phyloP scores from a whole-genome alignment of 2,329 filamentous ascomycete species.

The Arthrobotrys iridis region DNA sequence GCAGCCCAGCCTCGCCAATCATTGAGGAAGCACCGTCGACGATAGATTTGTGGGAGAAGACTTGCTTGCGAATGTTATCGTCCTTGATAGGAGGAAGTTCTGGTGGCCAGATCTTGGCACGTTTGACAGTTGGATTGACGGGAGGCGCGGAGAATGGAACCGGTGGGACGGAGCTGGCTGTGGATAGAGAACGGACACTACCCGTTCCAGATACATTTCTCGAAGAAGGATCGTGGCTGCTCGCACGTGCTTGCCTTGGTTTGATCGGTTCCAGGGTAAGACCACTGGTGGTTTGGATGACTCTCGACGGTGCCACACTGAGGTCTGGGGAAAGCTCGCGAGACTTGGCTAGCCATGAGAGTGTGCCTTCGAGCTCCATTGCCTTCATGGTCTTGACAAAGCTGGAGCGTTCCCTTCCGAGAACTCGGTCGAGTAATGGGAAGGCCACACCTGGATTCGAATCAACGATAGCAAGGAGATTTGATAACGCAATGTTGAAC shows the following conservation, averaged over 20 bases:
- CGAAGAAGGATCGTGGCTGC: slow-evolving; percentile 7
- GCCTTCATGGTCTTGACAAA: slow-evolving; percentile 64
- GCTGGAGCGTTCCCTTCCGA: slow-evolving; percentile 55
- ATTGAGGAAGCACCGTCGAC: slow-evolving; percentile 56
- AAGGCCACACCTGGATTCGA: slow-evolving; percentile 14
- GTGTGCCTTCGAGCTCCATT: slow-evolving; percentile 64
- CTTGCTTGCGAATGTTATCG: slow-evolving; percentile 55
- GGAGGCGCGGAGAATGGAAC: slow-evolving; percentile 45
- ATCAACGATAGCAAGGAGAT: slow-evolving; percentile 52
- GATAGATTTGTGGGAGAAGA: slow-evolving; percentile 57
- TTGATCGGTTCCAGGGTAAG: slow-evolving; percentile 33
- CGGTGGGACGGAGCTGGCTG: slow-evolving; percentile 33
- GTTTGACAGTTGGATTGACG: slow-evolving; percentile 33
- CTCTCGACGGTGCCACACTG: slow-evolving; percentile 10
- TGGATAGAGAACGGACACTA: slow-evolving; percentile 41
- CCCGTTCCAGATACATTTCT: slow-evolving; percentile 35
- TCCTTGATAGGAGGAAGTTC: slow-evolving; percentile 56
- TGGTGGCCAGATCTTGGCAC: slow-evolving; percentile 56
- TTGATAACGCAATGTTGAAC: slow-evolving; percentile 55
- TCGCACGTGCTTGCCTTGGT: neutral
- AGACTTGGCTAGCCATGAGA: slow-evolving; percentile 54
- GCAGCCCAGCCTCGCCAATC: slow-evolving; percentile 56
- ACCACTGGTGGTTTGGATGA: slow-evolving; percentile 39
- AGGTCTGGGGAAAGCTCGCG: slow-evolving; percentile 1
- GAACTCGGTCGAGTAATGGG: slow-evolving; percentile 42